Conservation (phyloP, 1,139 yeast species). For the Debaryomyces subglobosus region DNA sequence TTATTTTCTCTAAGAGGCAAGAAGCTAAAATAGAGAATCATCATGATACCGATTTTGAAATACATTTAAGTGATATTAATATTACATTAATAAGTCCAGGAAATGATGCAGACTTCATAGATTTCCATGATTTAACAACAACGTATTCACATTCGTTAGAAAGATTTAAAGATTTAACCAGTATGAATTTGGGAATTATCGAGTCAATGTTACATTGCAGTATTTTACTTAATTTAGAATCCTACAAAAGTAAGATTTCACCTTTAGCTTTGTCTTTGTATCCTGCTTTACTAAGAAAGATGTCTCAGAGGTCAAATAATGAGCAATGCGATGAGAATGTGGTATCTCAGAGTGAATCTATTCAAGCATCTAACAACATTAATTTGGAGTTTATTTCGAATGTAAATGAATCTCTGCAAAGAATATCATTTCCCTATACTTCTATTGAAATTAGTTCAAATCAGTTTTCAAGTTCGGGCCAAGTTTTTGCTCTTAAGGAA, state of each 20-base stretch:
- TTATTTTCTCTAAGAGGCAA: constrained; percentile 32
- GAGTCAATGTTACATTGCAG: constrained; percentile 16
- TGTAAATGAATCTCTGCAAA: constrained; percentile 19
- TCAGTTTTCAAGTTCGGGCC: constrained; percentile 11
- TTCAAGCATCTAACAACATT: background rate
- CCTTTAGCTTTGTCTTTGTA: constrained; percentile 16
- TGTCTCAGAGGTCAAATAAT: background rate
- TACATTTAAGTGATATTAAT: constrained; percentile 1
- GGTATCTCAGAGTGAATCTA: background rate
- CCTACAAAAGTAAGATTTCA: constrained; percentile 29
- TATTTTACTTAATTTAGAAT: constrained; percentile 22
- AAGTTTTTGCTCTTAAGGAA: background rate
- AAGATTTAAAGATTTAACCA: constrained; percentile 13
- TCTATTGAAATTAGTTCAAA: constrained; percentile 12
- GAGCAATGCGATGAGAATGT: background rate
- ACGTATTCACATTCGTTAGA: constrained; percentile 10
- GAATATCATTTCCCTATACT: constrained; percentile 16
- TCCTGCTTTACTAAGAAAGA: background rate
- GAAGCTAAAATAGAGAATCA: constrained; percentile 4
- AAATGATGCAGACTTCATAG: constrained; percentile 19
- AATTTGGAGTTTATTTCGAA: constrained; percentile 14
- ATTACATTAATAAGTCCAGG: constrained; percentile 5
- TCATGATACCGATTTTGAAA: constrained; percentile 1
- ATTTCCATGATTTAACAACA: constrained; percentile 17
- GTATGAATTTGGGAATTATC: constrained; percentile 15